Evolutionary conservation across 306 rosid species (phyloP).

Genomic region (Datisca glomerata): DNA sequence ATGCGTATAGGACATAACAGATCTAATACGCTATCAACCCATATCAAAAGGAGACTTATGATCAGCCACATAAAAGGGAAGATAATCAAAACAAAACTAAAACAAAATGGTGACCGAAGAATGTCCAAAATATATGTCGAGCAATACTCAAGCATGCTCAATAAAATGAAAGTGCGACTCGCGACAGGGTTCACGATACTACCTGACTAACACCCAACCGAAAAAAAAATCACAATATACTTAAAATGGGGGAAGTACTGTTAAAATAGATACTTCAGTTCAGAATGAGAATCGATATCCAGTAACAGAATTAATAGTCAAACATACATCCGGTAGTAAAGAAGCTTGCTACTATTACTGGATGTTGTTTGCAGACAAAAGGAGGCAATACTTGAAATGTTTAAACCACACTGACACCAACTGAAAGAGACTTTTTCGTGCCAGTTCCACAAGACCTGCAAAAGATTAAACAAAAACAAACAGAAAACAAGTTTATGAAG

Average conservation of each 20-base stretch:
- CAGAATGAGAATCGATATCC: constrained; percentile 10
- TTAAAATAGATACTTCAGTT: constrained; percentile 12
- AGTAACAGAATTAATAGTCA: constrained; percentile 37
- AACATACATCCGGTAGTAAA: constrained; percentile 83
- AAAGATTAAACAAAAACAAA: constrained; percentile 42
- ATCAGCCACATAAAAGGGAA: constrained; percentile 27
- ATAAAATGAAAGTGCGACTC: too few species aligned
- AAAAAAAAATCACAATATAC: too few species aligned
- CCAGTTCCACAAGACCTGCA: constrained; percentile 70
- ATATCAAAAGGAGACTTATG: constrained; percentile 36
- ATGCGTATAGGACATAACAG: constrained; percentile 49
- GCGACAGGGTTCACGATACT: too few species aligned
- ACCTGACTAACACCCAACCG: too few species aligned
- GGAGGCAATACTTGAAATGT: constrained; percentile 58
- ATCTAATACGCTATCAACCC: constrained; percentile 61
- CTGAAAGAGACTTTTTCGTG: constrained; percentile 34
- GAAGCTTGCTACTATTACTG: constrained; percentile 56
- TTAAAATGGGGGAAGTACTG: constrained; percentile 6
- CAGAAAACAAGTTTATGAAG: constrained; percentile 46
- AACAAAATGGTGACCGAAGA: too few species aligned
- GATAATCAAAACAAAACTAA: too few species aligned
- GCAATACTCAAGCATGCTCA: too few species aligned
- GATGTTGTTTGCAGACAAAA: constrained; percentile 53
- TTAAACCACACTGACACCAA: constrained; percentile 50
- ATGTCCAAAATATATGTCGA: too few species aligned